A percentile compares a stretch with the other conserved stretches of the same genome.
These are phyloP conservation scores for Biscogniauxia marginata DNA, from an alignment of 2,329 filamentous ascomycete species.

Conservation along the genomic window DNA sequence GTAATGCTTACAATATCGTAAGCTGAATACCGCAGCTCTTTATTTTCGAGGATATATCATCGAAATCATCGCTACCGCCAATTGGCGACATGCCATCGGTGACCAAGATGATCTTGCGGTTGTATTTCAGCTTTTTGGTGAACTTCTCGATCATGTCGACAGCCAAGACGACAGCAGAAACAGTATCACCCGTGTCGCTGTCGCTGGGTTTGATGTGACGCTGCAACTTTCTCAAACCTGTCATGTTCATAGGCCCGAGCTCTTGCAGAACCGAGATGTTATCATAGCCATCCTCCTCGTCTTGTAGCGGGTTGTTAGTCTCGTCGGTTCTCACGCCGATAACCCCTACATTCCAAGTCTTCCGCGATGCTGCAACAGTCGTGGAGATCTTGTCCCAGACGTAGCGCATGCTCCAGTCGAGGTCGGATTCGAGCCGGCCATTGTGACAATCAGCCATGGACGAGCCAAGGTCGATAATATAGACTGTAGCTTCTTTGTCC, in stretches of 20 bases:
- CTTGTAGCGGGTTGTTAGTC: slow-evolving; percentile 66
- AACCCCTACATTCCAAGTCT: slow-evolving; percentile 74
- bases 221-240: slow-evolving; percentile 65
- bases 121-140: slow-evolving; percentile 80
- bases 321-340: slow-evolving; percentile 79
- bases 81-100: slow-evolving; percentile 77
- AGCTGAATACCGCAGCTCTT: slow-evolving; percentile 76
- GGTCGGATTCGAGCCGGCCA: slow-evolving; percentile 73
- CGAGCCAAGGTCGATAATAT: slow-evolving; percentile 81
- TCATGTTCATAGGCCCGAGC: slow-evolving; percentile 59
- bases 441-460: slow-evolving; percentile 76
- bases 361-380: slow-evolving; percentile 66
- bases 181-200: slow-evolving; percentile 72
- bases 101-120: slow-evolving; percentile 76
- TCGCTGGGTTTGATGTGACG: slow-evolving; percentile 63
- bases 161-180: slow-evolving; percentile 84
- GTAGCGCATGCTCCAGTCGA: slow-evolving; percentile 88
- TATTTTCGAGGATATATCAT: slow-evolving; percentile 70
- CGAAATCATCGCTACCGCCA: slow-evolving; percentile 64
- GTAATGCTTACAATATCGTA: slow-evolving; percentile 66
- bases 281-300: slow-evolving; percentile 72
- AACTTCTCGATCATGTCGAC: slow-evolving; percentile 79
- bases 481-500: slow-evolving; percentile 89
- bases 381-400: slow-evolving; percentile 90
- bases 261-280: slow-evolving; percentile 80